A percentile compares a stretch with the other conserved stretches of the same genome.
These are phyloP conservation scores for Neurospora sp. DNA, from an alignment of 495 filamentous ascomycete genomes.

Conservation along the genomic window DNA sequence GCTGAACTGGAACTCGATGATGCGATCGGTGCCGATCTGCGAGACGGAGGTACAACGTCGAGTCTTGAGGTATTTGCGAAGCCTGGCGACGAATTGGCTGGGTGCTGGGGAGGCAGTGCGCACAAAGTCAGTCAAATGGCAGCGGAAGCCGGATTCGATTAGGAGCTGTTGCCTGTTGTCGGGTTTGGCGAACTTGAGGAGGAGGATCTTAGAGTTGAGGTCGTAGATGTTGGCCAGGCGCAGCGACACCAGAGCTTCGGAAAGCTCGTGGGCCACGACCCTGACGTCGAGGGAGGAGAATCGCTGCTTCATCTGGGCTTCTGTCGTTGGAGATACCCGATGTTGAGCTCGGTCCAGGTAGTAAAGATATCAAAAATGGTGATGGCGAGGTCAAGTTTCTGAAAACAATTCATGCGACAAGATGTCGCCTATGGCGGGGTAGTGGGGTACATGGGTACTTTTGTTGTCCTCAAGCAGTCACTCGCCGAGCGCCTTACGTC, in stretches of 20 bases:
- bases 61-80: slow-evolving; percentile 83
- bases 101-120: slow-evolving; percentile 75
- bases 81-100: slow-evolving; percentile 67
- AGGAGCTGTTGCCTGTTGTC: slow-evolving; percentile 77
- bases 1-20: slow-evolving; percentile 86
- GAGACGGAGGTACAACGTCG: slow-evolving; percentile 68
- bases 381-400: background rate
- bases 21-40: slow-evolving; percentile 87
- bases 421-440: background rate
- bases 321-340: background rate
- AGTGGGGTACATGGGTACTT: background rate
- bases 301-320: slow-evolving; percentile 77
- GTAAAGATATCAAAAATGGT: background rate
- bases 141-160: slow-evolving; percentile 91
- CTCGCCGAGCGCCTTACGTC: background rate
- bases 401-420: background rate
- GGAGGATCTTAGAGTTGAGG: slow-evolving; percentile 86
- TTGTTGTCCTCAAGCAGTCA: background rate
- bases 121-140: slow-evolving; percentile 82
- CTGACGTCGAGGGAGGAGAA: slow-evolving; percentile 91
- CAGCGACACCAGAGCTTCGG: slow-evolving; percentile 57
- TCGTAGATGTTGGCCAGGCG: slow-evolving; percentile 93
- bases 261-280: slow-evolving; percentile 89
- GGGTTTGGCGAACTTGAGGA: slow-evolving; percentile 84
- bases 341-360: background rate